These are phyloP conservation scores for Boeremia exigua DNA, from an alignment of 2,329 filamentous ascomycete genomes.

Conservation along the genomic window DNA sequence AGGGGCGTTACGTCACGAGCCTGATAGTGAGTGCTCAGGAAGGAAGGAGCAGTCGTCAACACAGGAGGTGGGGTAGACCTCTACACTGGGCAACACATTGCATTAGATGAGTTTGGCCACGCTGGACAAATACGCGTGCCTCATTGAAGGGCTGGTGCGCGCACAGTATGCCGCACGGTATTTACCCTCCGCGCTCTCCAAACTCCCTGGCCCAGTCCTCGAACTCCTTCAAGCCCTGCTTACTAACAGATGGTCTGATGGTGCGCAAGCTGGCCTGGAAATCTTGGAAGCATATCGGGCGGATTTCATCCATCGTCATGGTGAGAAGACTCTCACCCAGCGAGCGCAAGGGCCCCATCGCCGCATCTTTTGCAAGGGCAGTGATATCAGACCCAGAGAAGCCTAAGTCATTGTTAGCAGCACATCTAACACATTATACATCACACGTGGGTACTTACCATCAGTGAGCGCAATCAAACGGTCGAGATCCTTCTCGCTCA, in stretches of 20 bases:
- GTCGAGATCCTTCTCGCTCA: slow-evolving; percentile 74
- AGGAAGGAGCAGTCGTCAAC: slow-evolving; percentile 14
- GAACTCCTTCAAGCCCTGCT: slow-evolving; percentile 82
- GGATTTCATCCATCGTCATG: slow-evolving; percentile 93
- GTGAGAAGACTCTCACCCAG: slow-evolving; percentile 87
- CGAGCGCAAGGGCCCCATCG: slow-evolving; percentile 92
- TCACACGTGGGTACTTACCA: slow-evolving; percentile 58
- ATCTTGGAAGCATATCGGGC: slow-evolving; percentile 81
- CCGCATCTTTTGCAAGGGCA: slow-evolving; percentile 93
- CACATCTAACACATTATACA: neutral
- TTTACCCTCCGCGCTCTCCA: slow-evolving; percentile 85
- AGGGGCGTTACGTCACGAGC: neutral
- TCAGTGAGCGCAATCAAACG: slow-evolving; percentile 81
- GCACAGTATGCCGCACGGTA: neutral
- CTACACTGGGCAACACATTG: neutral
- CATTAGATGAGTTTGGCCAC: neutral
- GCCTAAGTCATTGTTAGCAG: slow-evolving; percentile 59
- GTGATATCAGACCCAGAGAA: slow-evolving; percentile 98
- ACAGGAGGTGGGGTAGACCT: slow-evolving; percentile 14
- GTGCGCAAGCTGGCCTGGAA: slow-evolving; percentile 83
- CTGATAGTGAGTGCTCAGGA: neutral
- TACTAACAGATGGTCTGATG: slow-evolving; percentile 89
- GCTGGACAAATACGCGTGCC: neutral
- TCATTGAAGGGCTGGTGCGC: neutral
- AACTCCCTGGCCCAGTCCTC: slow-evolving; percentile 95